Evolutionary conservation across 768 basidiomycete genomes (phyloP).

Genomic region (Crepidotus variabilis): DNA sequence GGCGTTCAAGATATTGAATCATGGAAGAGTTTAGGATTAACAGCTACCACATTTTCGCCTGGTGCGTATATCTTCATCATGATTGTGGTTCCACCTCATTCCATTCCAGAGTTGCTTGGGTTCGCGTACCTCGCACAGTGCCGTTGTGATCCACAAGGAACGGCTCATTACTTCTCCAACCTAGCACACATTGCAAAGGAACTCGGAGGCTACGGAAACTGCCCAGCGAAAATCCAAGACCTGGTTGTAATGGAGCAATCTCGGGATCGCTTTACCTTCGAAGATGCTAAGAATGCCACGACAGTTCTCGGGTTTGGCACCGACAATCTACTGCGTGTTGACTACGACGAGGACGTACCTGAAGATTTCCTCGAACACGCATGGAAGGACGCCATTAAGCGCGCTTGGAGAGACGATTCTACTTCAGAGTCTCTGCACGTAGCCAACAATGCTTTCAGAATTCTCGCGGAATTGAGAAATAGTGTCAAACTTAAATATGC

Average conservation of each 20-base stretch:
- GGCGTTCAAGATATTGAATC: conserved; percentile 33
- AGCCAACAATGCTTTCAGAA: conserved; percentile 65
- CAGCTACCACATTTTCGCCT: conserved; percentile 58
- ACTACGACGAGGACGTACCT: conserved; percentile 67
- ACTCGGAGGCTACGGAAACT: conserved; percentile 45
- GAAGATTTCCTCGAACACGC: conserved; percentile 70
- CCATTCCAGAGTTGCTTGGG: conserved; percentile 57
- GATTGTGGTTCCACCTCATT: conserved; percentile 4
- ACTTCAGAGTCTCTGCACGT: conserved; percentile 43
- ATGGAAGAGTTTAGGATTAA: conserved; percentile 59
- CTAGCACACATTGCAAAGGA: conserved; percentile 48
- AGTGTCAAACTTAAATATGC: conserved; percentile 43
- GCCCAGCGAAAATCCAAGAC: conserved; percentile 47
- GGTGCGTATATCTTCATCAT: conserved; percentile 37
- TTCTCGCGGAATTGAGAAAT: conserved; percentile 61
- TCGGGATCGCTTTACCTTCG: conserved; percentile 57
- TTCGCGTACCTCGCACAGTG: conserved; percentile 81
- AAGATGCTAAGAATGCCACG: conserved; percentile 49
- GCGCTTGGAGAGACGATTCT: conserved; percentile 50
- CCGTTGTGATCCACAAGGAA: conserved; percentile 71
- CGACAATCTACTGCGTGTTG: conserved; percentile 54
- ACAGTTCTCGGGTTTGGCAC: conserved; percentile 62
- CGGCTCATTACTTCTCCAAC: conserved; percentile 59
- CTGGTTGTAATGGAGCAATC: conserved; percentile 59
- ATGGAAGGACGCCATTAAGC: conserved; percentile 58